Evolutionary conservation across 1,284 basidiomycete species (phyloP).

Genomic region (Trametes sp.): DNA sequence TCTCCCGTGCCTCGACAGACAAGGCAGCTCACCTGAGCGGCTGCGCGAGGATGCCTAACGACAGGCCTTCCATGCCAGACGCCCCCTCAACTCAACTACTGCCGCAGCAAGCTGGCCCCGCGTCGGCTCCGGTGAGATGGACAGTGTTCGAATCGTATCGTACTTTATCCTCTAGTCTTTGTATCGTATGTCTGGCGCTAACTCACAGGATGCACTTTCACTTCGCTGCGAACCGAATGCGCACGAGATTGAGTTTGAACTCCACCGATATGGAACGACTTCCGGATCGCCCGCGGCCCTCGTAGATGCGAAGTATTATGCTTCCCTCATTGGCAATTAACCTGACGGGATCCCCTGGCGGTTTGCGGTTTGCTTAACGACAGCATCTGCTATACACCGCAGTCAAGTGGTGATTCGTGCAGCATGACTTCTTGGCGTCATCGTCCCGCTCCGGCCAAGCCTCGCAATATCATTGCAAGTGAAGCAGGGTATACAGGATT

Average conservation of each 20-base stretch:
- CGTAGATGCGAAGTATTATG: too few species aligned
- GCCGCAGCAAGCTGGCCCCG: too few species aligned
- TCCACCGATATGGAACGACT: neutral
- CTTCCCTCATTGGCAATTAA: too few species aligned
- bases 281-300: neutral
- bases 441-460: neutral
- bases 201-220: neutral
- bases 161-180: neutral
- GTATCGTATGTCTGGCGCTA: neutral
- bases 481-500: neutral
- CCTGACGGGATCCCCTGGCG: neutral
- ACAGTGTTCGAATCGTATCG: neutral
- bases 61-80: neutral
- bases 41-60: neutral
- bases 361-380: neutral
- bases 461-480: neutral
- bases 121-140: neutral
- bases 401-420: neutral
- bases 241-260: neutral
- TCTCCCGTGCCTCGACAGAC: neutral
- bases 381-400: neutral
- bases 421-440: neutral
- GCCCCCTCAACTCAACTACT: neutral
- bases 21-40: neutral
- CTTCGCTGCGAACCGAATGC: neutral